phyloP scores from a whole-genome alignment of 2,329 filamentous ascomycete species.

The Ophiostoma australiae region DNA sequence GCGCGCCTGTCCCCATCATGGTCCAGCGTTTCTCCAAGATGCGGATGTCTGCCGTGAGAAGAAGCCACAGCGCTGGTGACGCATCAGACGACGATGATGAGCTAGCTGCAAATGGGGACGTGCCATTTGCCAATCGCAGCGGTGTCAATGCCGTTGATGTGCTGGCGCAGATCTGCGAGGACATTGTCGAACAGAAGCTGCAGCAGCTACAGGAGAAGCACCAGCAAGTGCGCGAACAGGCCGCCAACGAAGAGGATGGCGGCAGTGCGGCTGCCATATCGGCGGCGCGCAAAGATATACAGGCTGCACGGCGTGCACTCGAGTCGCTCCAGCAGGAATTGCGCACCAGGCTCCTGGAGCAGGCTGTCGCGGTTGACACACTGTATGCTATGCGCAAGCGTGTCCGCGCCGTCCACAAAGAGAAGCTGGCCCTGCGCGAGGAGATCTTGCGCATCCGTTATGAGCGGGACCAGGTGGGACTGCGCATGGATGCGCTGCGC shows the following conservation, averaged over 20 bases:
- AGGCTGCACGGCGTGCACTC: conserved; percentile 52
- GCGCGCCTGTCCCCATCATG: conserved; percentile 46
- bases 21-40: conserved; percentile 54
- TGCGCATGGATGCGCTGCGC: conserved; percentile 60
- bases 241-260: conserved; percentile 32
- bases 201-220: conserved; percentile 43
- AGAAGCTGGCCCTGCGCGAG: conserved; percentile 53
- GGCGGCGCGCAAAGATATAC: conserved; percentile 49
- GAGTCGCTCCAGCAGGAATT: conserved; percentile 57
- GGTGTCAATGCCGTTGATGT: conserved; percentile 61
- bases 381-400: conserved; percentile 54
- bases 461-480: conserved; percentile 57
- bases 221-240: conserved; percentile 21
- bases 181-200: conserved; percentile 51
- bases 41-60: not conserved
- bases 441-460: conserved; percentile 56
- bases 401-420: conserved; percentile 52
- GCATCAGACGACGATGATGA: conserved; percentile 33
- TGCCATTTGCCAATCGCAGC: conserved; percentile 49
- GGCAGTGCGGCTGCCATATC: not conserved
- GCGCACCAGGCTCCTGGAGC: conserved; percentile 51
- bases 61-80: not conserved
- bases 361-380: conserved; percentile 58
- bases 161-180: conserved; percentile 56
- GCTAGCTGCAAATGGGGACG: conserved; percentile 45